Evolutionary conservation across 106 monocot genomes (phyloP).

Genomic region (Dioscorea dumetorum): DNA sequence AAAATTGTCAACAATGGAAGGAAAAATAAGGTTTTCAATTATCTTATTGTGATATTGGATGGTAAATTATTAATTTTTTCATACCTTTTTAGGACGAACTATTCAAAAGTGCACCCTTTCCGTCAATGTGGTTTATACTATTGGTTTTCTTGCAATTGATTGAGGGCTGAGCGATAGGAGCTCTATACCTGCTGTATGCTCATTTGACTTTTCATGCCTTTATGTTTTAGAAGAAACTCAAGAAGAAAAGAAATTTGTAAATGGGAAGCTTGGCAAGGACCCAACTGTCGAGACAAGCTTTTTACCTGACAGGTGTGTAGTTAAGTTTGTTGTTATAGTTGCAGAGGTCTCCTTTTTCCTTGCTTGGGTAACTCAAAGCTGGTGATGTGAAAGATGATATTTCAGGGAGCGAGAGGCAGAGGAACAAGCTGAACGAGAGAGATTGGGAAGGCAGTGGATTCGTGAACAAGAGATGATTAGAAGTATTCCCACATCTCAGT

Average conservation of each 20-base stretch:
- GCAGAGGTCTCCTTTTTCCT: not conserved
- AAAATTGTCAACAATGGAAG: no score
- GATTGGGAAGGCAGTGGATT: slow-evolving; percentile 74
- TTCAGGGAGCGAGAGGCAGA: slow-evolving; percentile 98
- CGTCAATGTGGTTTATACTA: no score
- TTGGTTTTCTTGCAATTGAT: no score
- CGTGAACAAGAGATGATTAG: slow-evolving; percentile 85
- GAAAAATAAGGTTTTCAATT: no score
- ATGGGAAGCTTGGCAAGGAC: slow-evolving; percentile 85
- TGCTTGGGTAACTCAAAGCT: slow-evolving; percentile 26
- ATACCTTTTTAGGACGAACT: no score
- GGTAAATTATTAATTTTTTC: no score
- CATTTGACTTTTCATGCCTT: not conserved
- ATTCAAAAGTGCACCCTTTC: no score
- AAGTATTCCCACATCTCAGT: slow-evolving; percentile 34
- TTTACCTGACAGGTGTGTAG: slow-evolving; percentile 87
- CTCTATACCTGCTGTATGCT: no score
- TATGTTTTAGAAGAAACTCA: slow-evolving; percentile 19
- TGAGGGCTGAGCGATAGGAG: no score
- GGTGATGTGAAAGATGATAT: slow-evolving; percentile 58
- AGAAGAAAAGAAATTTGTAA: slow-evolving; percentile 34
- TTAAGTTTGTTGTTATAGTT: not conserved
- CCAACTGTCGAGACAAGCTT: slow-evolving; percentile 97
- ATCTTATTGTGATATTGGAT: no score
- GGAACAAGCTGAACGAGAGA: slow-evolving; percentile 94